Base-by-base conservation (phyloP, 768 basidiomycete species). In the Panaeolus papilionaceus region DNA sequence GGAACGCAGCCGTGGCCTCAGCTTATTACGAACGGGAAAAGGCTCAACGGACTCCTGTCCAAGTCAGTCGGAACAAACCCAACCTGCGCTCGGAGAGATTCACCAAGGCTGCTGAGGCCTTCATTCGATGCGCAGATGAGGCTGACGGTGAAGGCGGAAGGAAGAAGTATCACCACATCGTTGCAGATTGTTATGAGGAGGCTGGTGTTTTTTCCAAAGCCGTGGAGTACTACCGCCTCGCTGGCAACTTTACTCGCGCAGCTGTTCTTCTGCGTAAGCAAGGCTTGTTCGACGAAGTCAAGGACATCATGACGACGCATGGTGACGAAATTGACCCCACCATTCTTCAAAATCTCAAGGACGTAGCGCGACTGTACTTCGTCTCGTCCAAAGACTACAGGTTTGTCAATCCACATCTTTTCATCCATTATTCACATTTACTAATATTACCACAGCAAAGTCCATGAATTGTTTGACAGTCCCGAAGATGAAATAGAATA, bases 401-500 rank as follows among this genome's bases (percentile, higher is more conserved):
- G 83, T 87, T 69, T 65, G 77, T 70, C n/a, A 62, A 44, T 44
- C 61, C 18, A 20, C 65, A 42, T 10, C 16, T 33, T 45, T 20
- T 18, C 23, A 28, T 20, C 1, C 9, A n/a, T 3, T 23, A 2
- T 66, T 39, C 9, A 33, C 12, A 61, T 61, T 65, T 58, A 62
- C 39, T 18, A 4, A 54, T 66, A 68, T 33, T 44, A 39, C 47
- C 54, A 12, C 70, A 91, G 91, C 23, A 77, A 84, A 74, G 83
- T 82, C 26, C 64, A 77, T 65, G 68, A 75, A 7, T 72, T 92
- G 3, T 92, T 92, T 67, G 68, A 78, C 0, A 78, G 82, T 0
- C 75, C 81, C 0, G 85, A 91, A 23, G 86, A 89, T 23, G 80
- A 81, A 23, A 69, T 89, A n/a, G 82, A 84, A 42, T 92, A 87